Percentiles rank a stretch among this genome's conserved stretches.
phyloP scores from a whole-genome alignment of 2,329 filamentous ascomycete genomes.

The Apiospora rasikravindrae region DNA sequence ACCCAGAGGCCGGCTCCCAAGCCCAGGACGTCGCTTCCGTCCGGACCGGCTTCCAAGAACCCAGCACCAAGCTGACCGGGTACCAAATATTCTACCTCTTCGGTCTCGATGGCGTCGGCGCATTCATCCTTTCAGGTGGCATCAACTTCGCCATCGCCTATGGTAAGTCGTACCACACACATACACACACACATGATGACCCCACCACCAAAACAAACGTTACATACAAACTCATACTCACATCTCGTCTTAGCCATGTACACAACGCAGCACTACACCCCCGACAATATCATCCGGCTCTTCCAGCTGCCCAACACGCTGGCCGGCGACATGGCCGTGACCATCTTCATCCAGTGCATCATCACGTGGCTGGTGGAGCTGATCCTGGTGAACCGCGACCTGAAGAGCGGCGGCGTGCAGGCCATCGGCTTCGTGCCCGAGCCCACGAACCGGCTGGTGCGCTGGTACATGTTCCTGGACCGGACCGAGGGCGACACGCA shows the following conservation, averaged over 20 bases:
- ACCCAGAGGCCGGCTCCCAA: constrained; percentile 17
- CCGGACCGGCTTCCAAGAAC: constrained; percentile 28
- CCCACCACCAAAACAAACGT: constrained; percentile 22
- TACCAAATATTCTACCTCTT: constrained; percentile 57
- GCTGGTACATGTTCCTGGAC: constrained; percentile 53
- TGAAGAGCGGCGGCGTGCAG: constrained; percentile 49
- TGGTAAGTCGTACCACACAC: constrained; percentile 40
- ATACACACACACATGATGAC: neutral
- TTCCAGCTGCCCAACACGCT: constrained; percentile 58
- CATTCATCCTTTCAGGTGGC: constrained; percentile 52
- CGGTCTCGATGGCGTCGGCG: constrained; percentile 51
- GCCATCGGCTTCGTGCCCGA: constrained; percentile 51
- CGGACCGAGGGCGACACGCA: constrained; percentile 33
- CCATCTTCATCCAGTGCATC: constrained; percentile 55
- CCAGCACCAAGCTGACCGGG: constrained; percentile 46
- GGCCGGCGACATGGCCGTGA: constrained; percentile 55
- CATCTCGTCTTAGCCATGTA: constrained; percentile 24
- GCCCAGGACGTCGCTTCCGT: constrained; percentile 4
- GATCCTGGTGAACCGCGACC: constrained; percentile 52
- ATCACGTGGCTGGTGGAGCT: constrained; percentile 58
- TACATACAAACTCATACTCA: neutral
- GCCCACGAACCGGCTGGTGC: constrained; percentile 39
- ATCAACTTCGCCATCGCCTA: constrained; percentile 60
- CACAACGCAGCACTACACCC: constrained; percentile 36
- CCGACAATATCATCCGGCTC: constrained; percentile 48